Evolutionary conservation across 2,329 filamentous ascomycete species (phyloP), one percentile per base, ranked within the genome.

Genomic region (Fusarium tjaetaba): DNA sequence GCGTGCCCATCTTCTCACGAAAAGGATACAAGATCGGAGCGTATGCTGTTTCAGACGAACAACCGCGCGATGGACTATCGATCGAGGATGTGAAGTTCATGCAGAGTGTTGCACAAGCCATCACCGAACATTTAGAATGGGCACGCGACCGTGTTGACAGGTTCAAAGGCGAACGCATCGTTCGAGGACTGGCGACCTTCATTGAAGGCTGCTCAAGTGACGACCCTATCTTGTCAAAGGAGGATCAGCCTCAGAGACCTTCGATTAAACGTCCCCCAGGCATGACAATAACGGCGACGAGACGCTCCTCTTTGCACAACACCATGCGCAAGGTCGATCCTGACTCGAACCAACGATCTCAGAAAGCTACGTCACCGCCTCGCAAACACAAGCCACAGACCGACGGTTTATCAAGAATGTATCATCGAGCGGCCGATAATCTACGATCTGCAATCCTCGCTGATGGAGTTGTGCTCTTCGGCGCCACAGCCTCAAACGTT

Each of bases 101-200:
- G 78, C 84, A 86, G 48, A 89, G 89, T 45, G 84, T 92, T 80
- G 83, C 86, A 1, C 81, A 82, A 24, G 87, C 89, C 8, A 84
- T 90, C 9, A 89, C 90, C 82, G 86, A 90, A 42, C 90, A 92
- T 65, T 79, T 93, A 14, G 89, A 90, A 80, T 87, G 84, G 83
- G 88, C 83, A 49, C 84, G 85, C 71, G 85, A 83, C 69, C 86
- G 81, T 60, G 87, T 84, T 62, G 88, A 86, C 73, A 87, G 86
- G 73, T 86, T 83, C 75, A 85, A 84, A 73, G 87, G 84, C 45
- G 88, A 85, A 70, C 86, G 84, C 75, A 90, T 87, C 81, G 86
- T 86, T 45, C 84, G 86, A 22, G 88, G 88, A 1, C 80, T 91
- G 16, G 87, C 86, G 6, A 82, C 84, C 24, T 90, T 89, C 61